A percentile compares a stretch with the other conserved stretches of the same genome.
phyloP scores from a whole-genome alignment of 257 asterid genomes.

The Paraleonurus japonicus region DNA sequence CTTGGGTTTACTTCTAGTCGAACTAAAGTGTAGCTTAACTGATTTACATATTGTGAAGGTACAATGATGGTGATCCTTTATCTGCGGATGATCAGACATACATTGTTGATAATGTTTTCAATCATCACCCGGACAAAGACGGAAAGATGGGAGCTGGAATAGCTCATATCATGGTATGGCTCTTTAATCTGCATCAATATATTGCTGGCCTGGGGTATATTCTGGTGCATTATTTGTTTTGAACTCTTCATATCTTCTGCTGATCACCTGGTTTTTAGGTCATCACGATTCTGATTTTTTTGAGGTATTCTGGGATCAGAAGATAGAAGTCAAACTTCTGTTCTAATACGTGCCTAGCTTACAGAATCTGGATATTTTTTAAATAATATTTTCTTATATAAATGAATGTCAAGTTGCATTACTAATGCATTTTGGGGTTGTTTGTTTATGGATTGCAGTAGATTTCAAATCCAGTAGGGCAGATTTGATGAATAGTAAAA shows the following conservation, averaged over 20 bases:
- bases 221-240: neutral
- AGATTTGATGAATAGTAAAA: no score
- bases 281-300: neutral
- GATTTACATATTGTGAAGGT: conserved; percentile 45
- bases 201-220: neutral
- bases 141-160: conserved; percentile 78
- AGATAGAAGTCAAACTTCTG: no score
- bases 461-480: no score
- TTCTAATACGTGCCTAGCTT: conserved; percentile 8
- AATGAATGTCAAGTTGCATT: neutral
- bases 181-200: conserved; percentile 9
- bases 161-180: conserved; percentile 66
- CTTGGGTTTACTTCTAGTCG: no score
- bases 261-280: neutral
- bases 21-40: no score
- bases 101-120: conserved; percentile 67
- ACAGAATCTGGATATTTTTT: neutral
- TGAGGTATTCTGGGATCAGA: no score
- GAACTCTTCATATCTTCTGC: no score
- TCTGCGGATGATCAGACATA: conserved; percentile 78
- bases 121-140: conserved; percentile 82
- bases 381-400: neutral
- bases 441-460: no score
- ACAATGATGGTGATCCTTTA: conserved; percentile 81
- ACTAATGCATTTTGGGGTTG: neutral